Percentiles rank a stretch among this genome's conserved stretches.
phyloP scores from a whole-genome alignment of 2,329 filamentous ascomycete species.

The Xylariaceae sp. region DNA sequence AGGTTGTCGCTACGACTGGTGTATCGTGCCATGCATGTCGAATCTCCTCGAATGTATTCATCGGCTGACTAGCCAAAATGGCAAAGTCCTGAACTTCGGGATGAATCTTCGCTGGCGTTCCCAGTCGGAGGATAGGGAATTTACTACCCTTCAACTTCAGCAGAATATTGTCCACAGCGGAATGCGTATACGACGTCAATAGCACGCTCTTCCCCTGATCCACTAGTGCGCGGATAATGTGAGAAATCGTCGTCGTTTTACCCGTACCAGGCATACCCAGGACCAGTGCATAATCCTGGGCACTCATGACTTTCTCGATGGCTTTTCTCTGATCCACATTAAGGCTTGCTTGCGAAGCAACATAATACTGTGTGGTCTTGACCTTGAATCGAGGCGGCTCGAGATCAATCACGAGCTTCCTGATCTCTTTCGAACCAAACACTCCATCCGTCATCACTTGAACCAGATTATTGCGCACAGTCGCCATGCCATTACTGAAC shows the following conservation, averaged over 20 bases:
- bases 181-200: constrained; percentile 93
- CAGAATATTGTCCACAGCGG: constrained; percentile 95
- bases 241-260: constrained; percentile 96
- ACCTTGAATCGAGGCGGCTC: constrained; percentile 68
- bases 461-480: constrained; percentile 87
- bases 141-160: constrained; percentile 79
- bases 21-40: constrained; percentile 77
- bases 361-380: constrained; percentile 55
- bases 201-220: constrained; percentile 88
- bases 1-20: constrained; percentile 90
- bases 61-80: constrained; percentile 67
- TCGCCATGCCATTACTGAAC: constrained; percentile 96
- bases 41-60: constrained; percentile 75
- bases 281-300: constrained; percentile 92
- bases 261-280: constrained; percentile 97
- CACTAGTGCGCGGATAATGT: constrained; percentile 88
- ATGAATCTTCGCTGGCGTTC: constrained; percentile 79
- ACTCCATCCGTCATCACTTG: constrained; percentile 81
- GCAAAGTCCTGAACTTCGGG: constrained; percentile 82
- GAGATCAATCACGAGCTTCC: constrained; percentile 75
- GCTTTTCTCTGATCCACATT: constrained; percentile 84
- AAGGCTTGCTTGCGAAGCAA: constrained; percentile 60
- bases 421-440: constrained; percentile 65
- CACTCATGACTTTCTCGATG: constrained; percentile 92
- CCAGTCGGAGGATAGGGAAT: constrained; percentile 77